These are phyloP conservation scores for Saururus chinensis DNA, from an alignment of 164 flowering plant genomes.

Conservation along the genomic window DNA sequence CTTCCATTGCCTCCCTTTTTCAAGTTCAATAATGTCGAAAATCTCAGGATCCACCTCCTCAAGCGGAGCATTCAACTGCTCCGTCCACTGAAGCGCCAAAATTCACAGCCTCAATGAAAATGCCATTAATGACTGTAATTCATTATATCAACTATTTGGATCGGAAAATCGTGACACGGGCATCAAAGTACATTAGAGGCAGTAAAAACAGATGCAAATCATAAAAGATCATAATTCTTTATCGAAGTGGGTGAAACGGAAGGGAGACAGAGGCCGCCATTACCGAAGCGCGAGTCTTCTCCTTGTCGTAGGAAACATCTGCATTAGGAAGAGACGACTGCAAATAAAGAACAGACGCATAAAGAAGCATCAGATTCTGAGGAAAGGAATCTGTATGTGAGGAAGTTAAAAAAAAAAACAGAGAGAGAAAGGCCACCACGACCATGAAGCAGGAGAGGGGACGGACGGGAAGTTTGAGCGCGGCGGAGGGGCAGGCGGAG, in stretches of 20 bases:
- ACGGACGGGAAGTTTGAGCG: conserved; percentile 48
- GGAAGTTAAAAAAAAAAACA: not conserved
- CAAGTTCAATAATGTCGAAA: conserved; percentile 90
- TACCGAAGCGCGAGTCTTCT: conserved; percentile 54
- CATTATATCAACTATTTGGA: not conserved
- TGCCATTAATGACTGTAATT: not conserved
- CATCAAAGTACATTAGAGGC: not conserved
- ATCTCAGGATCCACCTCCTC: conserved; percentile 88
- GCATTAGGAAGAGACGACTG: conserved; percentile 79
- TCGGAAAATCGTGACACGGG: not conserved
- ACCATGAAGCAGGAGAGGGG: conserved; percentile 42
- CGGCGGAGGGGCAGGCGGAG: conserved; percentile 26
- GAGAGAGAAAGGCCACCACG: conserved; percentile 40
- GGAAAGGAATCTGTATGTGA: not conserved
- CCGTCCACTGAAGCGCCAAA: conserved; percentile 70
- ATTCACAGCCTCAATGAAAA: not conserved
- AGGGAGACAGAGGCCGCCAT: not conserved
- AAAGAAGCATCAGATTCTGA: not conserved
- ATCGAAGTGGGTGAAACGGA: too few species aligned
- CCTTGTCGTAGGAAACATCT: conserved; percentile 60
- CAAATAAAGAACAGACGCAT: not conserved
- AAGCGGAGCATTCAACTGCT: conserved; percentile 83
- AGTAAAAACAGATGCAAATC: not conserved
- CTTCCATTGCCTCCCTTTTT: conserved; percentile 99
- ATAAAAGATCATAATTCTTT: too few species aligned